These are phyloP conservation scores for Stagonosporopsis vannaccii DNA, from an alignment of 2,329 filamentous ascomycete species.

Conservation along the genomic window DNA sequence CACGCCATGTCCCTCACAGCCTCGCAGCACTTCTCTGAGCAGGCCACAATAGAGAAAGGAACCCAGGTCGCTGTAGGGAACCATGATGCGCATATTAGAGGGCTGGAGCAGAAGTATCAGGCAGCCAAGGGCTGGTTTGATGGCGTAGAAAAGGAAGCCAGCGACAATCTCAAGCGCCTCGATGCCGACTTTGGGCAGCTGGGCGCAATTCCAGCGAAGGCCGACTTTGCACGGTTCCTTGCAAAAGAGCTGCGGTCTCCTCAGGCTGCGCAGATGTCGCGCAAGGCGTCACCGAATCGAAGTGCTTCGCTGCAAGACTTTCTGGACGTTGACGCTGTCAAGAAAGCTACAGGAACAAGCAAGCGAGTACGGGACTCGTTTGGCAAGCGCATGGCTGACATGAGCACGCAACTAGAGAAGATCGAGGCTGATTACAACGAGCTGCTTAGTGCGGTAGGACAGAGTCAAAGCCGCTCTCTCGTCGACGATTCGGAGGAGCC, in stretches of 20 bases:
- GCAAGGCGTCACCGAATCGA: slow-evolving; percentile 33
- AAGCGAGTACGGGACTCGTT: slow-evolving; percentile 69
- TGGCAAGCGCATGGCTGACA: slow-evolving; percentile 59
- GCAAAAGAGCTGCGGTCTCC: slow-evolving; percentile 42
- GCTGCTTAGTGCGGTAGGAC: slow-evolving; percentile 53
- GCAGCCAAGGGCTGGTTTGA: slow-evolving; percentile 75
- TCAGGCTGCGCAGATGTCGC: slow-evolving; percentile 31
- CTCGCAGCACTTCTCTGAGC: slow-evolving; percentile 73
- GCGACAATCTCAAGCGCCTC: slow-evolving; percentile 69
- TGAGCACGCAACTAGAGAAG: slow-evolving; percentile 52
- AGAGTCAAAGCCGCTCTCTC: slow-evolving; percentile 60
- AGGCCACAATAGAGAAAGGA: slow-evolving; percentile 78
- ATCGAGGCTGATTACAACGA: slow-evolving; percentile 54
- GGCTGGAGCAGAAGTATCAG: slow-evolving; percentile 74
- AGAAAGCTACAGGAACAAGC: slow-evolving; percentile 73
- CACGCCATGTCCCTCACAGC: slow-evolving; percentile 68
- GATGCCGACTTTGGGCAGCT: slow-evolving; percentile 73
- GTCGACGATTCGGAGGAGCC: slow-evolving; percentile 69
- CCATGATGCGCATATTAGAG: slow-evolving; percentile 75
- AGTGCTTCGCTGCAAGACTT: slow-evolving; percentile 57
- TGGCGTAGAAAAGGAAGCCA: slow-evolving; percentile 72
- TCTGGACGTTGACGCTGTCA: slow-evolving; percentile 75
- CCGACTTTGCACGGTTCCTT: slow-evolving; percentile 66
- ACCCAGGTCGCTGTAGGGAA: slow-evolving; percentile 88
- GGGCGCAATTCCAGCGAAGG: slow-evolving; percentile 68